Evolutionary conservation across 495 filamentous ascomycete species (phyloP), one percentile per base, ranked within the genome.

Genomic region (Xylaria scruposa): DNA sequence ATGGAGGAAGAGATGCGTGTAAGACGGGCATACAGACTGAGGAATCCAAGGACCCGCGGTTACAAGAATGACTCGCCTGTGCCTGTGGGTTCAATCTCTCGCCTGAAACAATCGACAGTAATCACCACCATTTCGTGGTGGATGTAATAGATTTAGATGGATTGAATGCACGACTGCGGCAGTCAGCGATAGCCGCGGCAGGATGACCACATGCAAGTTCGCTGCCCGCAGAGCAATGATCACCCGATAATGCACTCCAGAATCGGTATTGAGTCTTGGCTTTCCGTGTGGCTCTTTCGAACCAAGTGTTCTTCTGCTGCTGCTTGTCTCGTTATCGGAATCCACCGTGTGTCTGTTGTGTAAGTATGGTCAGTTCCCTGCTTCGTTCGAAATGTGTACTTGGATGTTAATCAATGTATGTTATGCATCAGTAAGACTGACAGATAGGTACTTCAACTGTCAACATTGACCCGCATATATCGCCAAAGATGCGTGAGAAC

Each of bases 171-270:
- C 8, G 33, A 49, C 33, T 67, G 31, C 65, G n/a, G 47, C 29
- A 67, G 21, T 10, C 62, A 63, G 24, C 59, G 58, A n/a, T 38
- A 62, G 60, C n/a, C 60, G 49, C 42, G 54, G 54, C 67, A 54
- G 54, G 53, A 68, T 60, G 38, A 46, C 67, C 40, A 68, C 53
- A 67, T 67, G 65, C 47, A 67, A 67, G 65, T 67, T 67, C 65
- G 65, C 65, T 67, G 65, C 65, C 49, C 65, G 65, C 36, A 54
- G 64, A 54, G 33, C 47, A 67, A 67, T 19, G 47, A 54, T 56
- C 65, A 67, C 36, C 65, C 65, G 59, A 70, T 53, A 15, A 62
- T 63, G 68, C 59, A 70, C 68, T 70, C 68, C 68, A 70, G 65
- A 56, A 56, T 70, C 67, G 68, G 68, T 42, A 70, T 33, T 63